These are phyloP conservation scores for Colletotrichum musicola DNA, from an alignment of 2,329 filamentous ascomycete genomes.

Conservation along the genomic window DNA sequence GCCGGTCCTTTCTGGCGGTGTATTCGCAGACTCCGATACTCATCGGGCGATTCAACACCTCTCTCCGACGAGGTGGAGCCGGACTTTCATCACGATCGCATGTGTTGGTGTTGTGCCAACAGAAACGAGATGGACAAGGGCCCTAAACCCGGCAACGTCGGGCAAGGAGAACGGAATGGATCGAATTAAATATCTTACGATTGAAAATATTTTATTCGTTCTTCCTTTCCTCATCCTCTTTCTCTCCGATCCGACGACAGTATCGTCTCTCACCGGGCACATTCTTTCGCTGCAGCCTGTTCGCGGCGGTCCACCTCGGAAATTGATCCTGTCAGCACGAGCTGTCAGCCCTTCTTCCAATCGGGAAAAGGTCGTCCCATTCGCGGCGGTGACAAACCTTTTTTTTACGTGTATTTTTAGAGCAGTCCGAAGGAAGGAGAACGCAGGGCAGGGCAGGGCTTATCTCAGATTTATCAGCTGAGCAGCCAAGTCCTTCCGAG, in stretches of 20 bases:
- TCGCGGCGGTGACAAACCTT: constrained; percentile 21
- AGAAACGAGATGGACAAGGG: no score
- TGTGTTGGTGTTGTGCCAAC: no score
- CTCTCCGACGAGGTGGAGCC: no score
- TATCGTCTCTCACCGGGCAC: neutral
- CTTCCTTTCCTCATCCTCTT: neutral
- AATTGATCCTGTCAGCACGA: constrained; percentile 27
- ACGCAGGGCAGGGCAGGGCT: constrained; percentile 9
- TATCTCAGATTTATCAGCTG: constrained; percentile 26
- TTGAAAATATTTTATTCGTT: no score
- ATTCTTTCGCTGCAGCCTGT: neutral
- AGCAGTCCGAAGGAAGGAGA: neutral
- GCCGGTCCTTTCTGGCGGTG: neutral
- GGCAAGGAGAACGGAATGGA: no score
- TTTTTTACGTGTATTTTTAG: constrained; percentile 29
- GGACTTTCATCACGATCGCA: no score
- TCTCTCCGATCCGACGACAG: neutral
- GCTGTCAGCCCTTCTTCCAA: constrained; percentile 10
- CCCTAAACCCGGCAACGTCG: no score
- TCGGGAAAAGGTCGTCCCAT: neutral
- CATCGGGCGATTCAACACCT: neutral
- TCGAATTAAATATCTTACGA: no score
- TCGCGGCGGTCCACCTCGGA: neutral
- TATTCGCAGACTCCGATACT: neutral
- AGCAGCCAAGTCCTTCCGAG: constrained; percentile 27